These are phyloP conservation scores for Syzygium malaccense DNA, from an alignment of 441 rosid genomes.

Conservation along the genomic window DNA sequence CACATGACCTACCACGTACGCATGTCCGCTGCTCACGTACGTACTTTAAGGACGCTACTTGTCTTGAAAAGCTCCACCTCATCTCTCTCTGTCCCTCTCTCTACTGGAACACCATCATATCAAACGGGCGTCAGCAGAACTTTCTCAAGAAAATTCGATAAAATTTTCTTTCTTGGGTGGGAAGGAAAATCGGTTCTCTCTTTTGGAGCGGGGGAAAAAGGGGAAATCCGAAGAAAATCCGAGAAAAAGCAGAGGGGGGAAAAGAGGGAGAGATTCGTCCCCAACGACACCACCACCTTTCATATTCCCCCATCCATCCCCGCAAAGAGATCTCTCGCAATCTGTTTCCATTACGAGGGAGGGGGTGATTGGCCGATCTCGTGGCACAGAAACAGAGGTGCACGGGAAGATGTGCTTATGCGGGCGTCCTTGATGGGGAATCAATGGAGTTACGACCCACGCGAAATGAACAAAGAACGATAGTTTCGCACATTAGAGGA, in stretches of 20 bases:
- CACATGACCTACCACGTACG: not conserved
- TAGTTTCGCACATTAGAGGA: not conserved
- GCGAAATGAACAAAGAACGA: not conserved
- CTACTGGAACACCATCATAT: not conserved
- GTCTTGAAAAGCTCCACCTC: not conserved
- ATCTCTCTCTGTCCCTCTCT: not conserved
- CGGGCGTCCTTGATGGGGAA: not conserved
- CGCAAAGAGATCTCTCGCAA: not conserved
- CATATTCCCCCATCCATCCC: not conserved
- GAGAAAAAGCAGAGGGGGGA: not conserved
- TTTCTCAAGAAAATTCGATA: not conserved
- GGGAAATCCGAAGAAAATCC: not conserved
- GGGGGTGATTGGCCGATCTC: constrained; percentile 8
- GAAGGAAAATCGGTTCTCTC: not conserved
- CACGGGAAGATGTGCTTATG: not conserved
- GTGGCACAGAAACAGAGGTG: constrained; percentile 10
- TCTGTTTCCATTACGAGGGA: not conserved
- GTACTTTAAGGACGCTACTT: not conserved
- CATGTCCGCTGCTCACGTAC: not conserved
- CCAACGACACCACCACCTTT: constrained; percentile 2
- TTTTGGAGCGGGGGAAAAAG: not conserved
- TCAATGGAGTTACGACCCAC: not conserved
- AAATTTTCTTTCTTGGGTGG: too few species aligned
- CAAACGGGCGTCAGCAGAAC: not conserved
- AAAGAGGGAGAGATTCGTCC: constrained; percentile 2